Conservation (phyloP, 176 grass and related monocot genomes). For the Zea mays region Zm-B73-REFERENCE-NAM-5.0 NC_050102.1:161960001-161960500, state of each 20-base stretch:
- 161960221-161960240: neutral
- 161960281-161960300: neutral
- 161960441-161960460: neutral
- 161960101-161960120: neutral
- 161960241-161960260: neutral
- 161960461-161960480: neutral
- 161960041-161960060: neutral
- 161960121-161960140: conserved; percentile 15
- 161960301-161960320: too few species aligned
- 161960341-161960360: neutral
- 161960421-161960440: neutral
- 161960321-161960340: neutral
- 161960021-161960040: neutral
- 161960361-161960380: neutral
- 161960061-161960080: neutral
- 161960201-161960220: neutral
- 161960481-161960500: neutral
- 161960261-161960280: neutral
- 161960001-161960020: neutral
- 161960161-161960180: neutral
- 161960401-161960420: neutral
- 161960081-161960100: neutral
- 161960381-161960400: neutral
- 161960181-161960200: neutral
- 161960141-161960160: neutral